Evolutionary conservation across 2,329 filamentous ascomycete genomes (phyloP).

Genomic region (Corinectria fuckeliana): DNA sequence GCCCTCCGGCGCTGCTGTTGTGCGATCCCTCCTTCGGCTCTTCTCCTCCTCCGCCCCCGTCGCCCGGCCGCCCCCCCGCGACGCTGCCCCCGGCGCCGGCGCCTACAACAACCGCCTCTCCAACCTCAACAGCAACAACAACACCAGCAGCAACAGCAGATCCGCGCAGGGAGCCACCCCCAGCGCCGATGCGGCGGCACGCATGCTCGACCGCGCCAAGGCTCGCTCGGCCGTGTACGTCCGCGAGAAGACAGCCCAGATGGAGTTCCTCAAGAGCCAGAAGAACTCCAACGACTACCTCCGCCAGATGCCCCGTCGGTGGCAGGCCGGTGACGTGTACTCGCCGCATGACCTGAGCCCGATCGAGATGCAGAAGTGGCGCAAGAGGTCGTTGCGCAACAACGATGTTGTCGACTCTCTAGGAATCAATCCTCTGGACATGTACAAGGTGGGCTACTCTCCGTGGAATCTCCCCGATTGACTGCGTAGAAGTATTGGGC

Average conservation of each 20-base stretch:
- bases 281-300: conserved; percentile 60
- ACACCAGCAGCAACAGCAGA: conserved; percentile 14
- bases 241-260: conserved; percentile 42
- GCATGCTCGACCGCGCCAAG: conserved; percentile 39
- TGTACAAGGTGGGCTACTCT: conserved; percentile 78
- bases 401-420: conserved; percentile 81
- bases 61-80: conserved; percentile 33
- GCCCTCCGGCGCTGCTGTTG: conserved; percentile 29
- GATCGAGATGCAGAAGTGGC: conserved; percentile 83
- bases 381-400: conserved; percentile 60
- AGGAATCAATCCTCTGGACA: conserved; percentile 78
- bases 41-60: conserved; percentile 41
- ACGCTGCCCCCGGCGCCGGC: conserved; percentile 26
- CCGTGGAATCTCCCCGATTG: not conserved
- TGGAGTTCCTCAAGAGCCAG: conserved; percentile 48
- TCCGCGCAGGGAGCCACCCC: not conserved
- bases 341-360: conserved; percentile 85
- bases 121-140: conserved; percentile 31
- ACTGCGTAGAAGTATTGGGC: not conserved
- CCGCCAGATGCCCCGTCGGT: conserved; percentile 72
- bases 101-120: conserved; percentile 28
- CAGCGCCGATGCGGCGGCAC: conserved; percentile 38
- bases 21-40: conserved; percentile 30
- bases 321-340: conserved; percentile 84
- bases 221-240: conserved; percentile 25